Evolutionary conservation across 2,329 filamentous ascomycete species (phyloP).

Genomic region (Penicillium janthinellum): DNA sequence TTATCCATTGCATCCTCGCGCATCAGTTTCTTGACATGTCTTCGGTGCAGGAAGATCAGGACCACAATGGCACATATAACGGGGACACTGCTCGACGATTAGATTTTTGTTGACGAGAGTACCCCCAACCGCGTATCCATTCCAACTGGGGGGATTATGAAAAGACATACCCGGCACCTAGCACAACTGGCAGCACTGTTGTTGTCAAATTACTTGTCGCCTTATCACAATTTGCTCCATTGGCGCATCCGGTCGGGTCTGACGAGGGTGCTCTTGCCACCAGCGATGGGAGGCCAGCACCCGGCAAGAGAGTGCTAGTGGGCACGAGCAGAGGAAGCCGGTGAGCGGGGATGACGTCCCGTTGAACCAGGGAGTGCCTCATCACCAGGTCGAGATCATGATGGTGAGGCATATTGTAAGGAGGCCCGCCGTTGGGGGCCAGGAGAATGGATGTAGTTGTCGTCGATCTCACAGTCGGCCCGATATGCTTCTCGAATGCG

Average conservation of each 20-base stretch:
- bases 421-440: slow-evolving; percentile 3
- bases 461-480: slow-evolving; percentile 6
- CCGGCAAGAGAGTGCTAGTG: slow-evolving; percentile 6
- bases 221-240: slow-evolving; percentile 52
- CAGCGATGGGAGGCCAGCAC: slow-evolving; percentile 28
- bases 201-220: slow-evolving; percentile 54
- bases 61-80: slow-evolving; percentile 66
- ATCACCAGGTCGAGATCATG: slow-evolving; percentile 32
- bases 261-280: slow-evolving; percentile 31
- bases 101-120: slow-evolving; percentile 13
- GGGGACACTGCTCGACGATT: slow-evolving; percentile 66
- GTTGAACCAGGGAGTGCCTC: slow-evolving; percentile 24
- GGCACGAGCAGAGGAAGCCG: slow-evolving; percentile 28
- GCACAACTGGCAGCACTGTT: slow-evolving; percentile 66
- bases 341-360: slow-evolving; percentile 31
- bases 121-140: not conserved
- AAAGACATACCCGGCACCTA: slow-evolving; percentile 69
- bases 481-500: slow-evolving; percentile 1
- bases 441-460: not conserved
- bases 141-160: not conserved
- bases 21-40: slow-evolving; percentile 70
- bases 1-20: slow-evolving; percentile 83
- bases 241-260: slow-evolving; percentile 13
- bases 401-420: slow-evolving; percentile 23
- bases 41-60: slow-evolving; percentile 75